Percentiles rank a stretch among this genome's conserved stretches.
Evolutionary conservation across 208 protist genomes (phyloP).

Genomic region (Acanthamoeba triangularis): DNA sequence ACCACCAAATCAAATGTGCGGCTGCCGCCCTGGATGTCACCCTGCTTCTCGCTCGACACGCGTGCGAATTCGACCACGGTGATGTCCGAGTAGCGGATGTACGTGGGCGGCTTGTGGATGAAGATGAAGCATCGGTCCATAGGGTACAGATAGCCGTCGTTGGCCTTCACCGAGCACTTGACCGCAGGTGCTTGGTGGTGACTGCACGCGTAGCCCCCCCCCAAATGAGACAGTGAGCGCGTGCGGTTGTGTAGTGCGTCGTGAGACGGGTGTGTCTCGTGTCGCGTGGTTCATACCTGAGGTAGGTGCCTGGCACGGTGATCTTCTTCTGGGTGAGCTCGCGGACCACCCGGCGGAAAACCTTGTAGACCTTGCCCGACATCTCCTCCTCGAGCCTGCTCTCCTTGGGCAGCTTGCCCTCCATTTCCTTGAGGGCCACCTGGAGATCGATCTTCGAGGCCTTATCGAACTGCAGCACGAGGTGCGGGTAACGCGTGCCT

Average conservation of each 20-base stretch:
- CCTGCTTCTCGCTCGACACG: constrained; percentile 61
- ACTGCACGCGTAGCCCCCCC: background rate
- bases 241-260: too few relatives aligned
- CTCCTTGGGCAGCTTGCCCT: constrained; percentile 56
- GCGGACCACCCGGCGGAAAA: constrained; percentile 77
- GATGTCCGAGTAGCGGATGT: constrained; percentile 83
- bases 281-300: background rate
- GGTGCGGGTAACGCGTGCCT: constrained; percentile 83
- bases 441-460: constrained; percentile 67
- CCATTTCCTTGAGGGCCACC: constrained; percentile 77
- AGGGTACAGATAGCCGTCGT: constrained; percentile 87
- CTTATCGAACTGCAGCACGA: constrained; percentile 84
- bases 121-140: constrained; percentile 88
- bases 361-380: constrained; percentile 55
- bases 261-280: too few relatives aligned
- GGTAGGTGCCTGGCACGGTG: constrained; percentile 59
- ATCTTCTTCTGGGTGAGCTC: constrained; percentile 79
- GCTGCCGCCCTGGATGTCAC: constrained; percentile 16
- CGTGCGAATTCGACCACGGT: constrained; percentile 84
- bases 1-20: constrained; percentile 82
- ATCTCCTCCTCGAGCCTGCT: constrained; percentile 81
- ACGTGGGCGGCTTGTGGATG: constrained; percentile 88
- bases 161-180: constrained; percentile 86
- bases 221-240: background rate
- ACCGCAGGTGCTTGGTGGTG: constrained; percentile 54